Conservation (phyloP, 2,329 filamentous ascomycete species). For the Botryotinia narcissicola region DNA sequence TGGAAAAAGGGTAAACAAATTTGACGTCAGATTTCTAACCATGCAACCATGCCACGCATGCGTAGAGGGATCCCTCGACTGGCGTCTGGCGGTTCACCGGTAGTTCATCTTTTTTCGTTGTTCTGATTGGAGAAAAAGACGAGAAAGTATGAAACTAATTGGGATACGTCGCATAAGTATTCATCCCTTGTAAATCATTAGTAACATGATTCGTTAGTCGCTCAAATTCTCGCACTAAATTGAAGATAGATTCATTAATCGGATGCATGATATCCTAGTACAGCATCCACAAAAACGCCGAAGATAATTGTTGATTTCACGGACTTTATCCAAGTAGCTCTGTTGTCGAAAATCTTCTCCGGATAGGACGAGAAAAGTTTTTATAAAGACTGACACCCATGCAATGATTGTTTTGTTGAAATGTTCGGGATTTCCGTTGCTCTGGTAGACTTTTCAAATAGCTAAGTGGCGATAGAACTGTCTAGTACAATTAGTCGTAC, state of each 20-base stretch:
- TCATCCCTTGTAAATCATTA: background rate
- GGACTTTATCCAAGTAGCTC: background rate
- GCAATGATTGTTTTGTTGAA: background rate
- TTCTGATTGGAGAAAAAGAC: background rate
- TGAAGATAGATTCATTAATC: background rate
- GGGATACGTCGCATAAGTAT: background rate
- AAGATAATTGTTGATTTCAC: background rate
- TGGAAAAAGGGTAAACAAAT: background rate
- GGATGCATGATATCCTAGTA: background rate
- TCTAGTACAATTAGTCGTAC: background rate
- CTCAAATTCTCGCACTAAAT: slow-evolving; percentile 14
- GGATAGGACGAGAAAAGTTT: background rate
- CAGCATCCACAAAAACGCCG: slow-evolving; percentile 14
- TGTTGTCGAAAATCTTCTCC: background rate
- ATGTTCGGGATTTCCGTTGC: background rate
- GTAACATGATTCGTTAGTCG: slow-evolving; percentile 8
- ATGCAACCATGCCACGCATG: slow-evolving; percentile 5
- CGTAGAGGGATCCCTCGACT: background rate
- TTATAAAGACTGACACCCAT: background rate
- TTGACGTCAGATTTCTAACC: background rate
- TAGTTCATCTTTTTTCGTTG: background rate
- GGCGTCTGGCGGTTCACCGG: slow-evolving; percentile 2
- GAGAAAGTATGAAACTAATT: background rate
- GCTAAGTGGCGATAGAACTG: background rate
- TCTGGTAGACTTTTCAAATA: background rate